Conservation (phyloP, 108 stramenopile genomes). For the Fistulifera solaris region DNA sequence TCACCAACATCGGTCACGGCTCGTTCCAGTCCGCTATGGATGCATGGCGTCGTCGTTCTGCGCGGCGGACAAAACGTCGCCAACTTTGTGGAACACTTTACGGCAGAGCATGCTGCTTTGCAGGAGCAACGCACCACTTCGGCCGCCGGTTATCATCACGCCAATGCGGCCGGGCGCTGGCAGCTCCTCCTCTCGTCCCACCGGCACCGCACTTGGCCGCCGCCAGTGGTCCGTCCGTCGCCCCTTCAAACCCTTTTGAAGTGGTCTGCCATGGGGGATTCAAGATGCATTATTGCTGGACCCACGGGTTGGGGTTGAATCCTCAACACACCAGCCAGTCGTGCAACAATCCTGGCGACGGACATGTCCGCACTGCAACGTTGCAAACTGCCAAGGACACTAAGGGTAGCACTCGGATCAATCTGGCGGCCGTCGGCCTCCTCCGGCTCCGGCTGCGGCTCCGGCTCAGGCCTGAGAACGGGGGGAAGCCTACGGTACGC, state of each 20-base stretch:
- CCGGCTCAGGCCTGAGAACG: background rate
- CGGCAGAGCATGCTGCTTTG: background rate
- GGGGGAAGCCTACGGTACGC: background rate
- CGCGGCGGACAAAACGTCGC: background rate
- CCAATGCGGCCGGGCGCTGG: background rate
- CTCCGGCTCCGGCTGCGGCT: background rate
- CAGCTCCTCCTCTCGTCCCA: too few relatives aligned
- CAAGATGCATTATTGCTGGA: constrained; percentile 11
- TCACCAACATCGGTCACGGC: background rate
- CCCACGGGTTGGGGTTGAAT: constrained; percentile 11
- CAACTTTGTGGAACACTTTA: constrained; percentile 13
- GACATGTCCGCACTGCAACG: constrained; percentile 7
- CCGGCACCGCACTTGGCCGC: too few relatives aligned
- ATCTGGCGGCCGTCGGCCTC: too few relatives aligned
- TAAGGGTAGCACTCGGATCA: too few relatives aligned
- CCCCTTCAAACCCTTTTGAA: too few relatives aligned
- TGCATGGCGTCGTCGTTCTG: too few relatives aligned
- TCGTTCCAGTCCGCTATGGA: too few relatives aligned
- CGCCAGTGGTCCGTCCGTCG: too few relatives aligned
- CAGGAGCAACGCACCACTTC: background rate
- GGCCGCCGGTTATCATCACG: constrained; percentile 1
- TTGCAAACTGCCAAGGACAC: background rate
- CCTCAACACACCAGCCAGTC: constrained; percentile 10
- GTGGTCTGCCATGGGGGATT: too few relatives aligned
- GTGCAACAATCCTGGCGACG: background rate